phyloP scores from a whole-genome alignment of 768 basidiomycete species.

The Glaciozyma martinii region DNA sequence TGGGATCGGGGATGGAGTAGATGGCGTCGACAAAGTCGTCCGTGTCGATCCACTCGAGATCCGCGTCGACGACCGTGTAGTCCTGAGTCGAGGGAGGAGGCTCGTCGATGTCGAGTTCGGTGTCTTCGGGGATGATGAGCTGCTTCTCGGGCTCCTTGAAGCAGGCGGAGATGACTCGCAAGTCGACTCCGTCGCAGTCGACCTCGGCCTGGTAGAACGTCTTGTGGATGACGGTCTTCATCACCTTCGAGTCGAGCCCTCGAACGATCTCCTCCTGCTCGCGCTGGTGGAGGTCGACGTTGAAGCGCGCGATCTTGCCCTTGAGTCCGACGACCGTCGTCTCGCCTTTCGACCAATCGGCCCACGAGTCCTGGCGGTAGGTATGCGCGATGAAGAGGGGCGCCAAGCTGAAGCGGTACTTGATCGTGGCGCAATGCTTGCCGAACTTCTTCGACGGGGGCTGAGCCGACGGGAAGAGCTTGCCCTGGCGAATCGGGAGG shows the following conservation, averaged over 20 bases:
- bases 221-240: constrained; percentile 58
- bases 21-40: constrained; percentile 78
- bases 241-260: constrained; percentile 52
- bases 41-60: constrained; percentile 56
- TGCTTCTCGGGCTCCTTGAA: constrained; percentile 66
- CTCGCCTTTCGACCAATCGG: constrained; percentile 71
- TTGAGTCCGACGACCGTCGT: constrained; percentile 79
- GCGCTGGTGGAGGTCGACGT: constrained; percentile 85
- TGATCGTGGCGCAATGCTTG: constrained; percentile 77
- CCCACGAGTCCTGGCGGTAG: constrained; percentile 69
- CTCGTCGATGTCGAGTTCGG: constrained; percentile 16
- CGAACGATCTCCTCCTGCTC: constrained; percentile 64
- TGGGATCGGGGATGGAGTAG: constrained; percentile 48
- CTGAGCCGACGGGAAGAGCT: constrained; percentile 58
- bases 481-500: constrained; percentile 81
- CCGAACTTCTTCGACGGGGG: constrained; percentile 76
- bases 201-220: constrained; percentile 83
- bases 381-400: constrained; percentile 74
- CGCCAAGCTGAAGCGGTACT: constrained; percentile 73
- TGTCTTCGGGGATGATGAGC: constrained; percentile 44
- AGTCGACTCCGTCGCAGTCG: constrained; percentile 61
- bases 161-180: constrained; percentile 66
- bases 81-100: neutral
- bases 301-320: constrained; percentile 66
- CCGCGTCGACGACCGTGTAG: constrained; percentile 21